Conservation (phyloP, 768 basidiomycete species). For the Hirschioporus abietinus region DNA sequence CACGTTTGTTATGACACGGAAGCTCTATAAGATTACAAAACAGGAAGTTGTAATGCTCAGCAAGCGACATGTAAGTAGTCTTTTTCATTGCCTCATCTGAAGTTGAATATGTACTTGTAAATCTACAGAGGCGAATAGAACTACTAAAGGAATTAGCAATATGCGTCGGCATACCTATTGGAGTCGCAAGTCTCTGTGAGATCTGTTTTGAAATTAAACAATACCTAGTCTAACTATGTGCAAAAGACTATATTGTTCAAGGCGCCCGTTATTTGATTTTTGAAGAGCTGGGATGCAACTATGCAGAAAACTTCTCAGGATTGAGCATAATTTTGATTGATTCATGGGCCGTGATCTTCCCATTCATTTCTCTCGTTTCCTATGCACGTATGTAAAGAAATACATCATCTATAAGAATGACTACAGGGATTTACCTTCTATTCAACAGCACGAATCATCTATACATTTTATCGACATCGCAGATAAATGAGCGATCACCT, state of each 20-base stretch:
- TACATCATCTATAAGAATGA: neutral
- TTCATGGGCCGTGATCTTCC: neutral
- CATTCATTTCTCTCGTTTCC: neutral
- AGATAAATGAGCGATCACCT: neutral
- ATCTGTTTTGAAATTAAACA: too few relatives aligned
- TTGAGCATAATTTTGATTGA: neutral
- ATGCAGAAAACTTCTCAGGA: neutral
- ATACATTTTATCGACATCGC: neutral
- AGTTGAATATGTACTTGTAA: too few relatives aligned
- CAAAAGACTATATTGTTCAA: conserved; percentile 1
- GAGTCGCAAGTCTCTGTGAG: neutral
- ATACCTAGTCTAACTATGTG: neutral
- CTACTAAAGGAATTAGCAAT: neutral
- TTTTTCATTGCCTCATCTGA: neutral
- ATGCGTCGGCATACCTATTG: neutral
- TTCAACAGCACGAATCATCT: neutral
- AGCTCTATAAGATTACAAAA: conserved; percentile 44
- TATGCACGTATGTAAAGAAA: neutral
- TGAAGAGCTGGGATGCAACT: neutral
- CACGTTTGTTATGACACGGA: conserved; percentile 42
- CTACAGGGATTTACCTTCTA: neutral
- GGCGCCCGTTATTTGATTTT: neutral
- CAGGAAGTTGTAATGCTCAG: conserved; percentile 49
- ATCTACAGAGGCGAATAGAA: neutral
- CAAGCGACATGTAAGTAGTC: conserved; percentile 31